A percentile compares a stretch with the other conserved stretches of the same genome.
Evolutionary conservation across 352 stramenopile species (phyloP).

Genomic region (Phytophthora aleatoria): DNA sequence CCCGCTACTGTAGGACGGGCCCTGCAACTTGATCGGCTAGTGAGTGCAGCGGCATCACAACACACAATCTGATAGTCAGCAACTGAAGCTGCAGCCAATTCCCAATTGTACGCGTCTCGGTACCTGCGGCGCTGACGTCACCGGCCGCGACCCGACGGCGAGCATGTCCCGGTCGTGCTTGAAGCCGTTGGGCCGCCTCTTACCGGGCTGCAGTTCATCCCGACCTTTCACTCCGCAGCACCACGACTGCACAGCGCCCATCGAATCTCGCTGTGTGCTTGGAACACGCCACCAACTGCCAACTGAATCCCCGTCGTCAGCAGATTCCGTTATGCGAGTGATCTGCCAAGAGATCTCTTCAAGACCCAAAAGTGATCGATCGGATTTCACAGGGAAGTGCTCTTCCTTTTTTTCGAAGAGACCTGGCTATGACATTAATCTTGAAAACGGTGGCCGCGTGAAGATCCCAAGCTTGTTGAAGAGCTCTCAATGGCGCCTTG

Average conservation of each 20-base stretch:
- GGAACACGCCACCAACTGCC: not conserved
- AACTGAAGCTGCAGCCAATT: not conserved
- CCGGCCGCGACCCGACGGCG: slow-evolving; percentile 20
- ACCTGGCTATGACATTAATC: no score
- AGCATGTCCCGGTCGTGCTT: slow-evolving; percentile 40
- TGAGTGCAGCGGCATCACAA: not conserved
- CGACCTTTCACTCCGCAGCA: slow-evolving; percentile 52
- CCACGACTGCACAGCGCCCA: slow-evolving; percentile 56
- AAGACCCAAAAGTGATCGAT: slow-evolving; percentile 15
- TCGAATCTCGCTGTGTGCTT: slow-evolving; percentile 12
- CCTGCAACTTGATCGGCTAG: slow-evolving; percentile 76
- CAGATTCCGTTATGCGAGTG: slow-evolving; percentile 30
- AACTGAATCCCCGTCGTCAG: slow-evolving; percentile 4
- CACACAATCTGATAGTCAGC: not conserved
- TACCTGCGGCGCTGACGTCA: slow-evolving; percentile 49
- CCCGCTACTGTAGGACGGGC: slow-evolving; percentile 69
- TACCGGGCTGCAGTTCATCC: slow-evolving; percentile 49
- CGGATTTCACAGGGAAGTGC: slow-evolving; percentile 8
- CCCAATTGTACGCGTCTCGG: not conserved
- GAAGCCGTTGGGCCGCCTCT: slow-evolving; percentile 52
- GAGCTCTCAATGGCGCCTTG: no score
- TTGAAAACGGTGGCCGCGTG: no score
- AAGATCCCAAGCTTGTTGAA: no score
- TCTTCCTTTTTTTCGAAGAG: not conserved
- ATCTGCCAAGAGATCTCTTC: slow-evolving; percentile 17